Evolutionary conservation across 2,329 filamentous ascomycete genomes (phyloP).

Genomic region (Fusarium verrucosum): DNA sequence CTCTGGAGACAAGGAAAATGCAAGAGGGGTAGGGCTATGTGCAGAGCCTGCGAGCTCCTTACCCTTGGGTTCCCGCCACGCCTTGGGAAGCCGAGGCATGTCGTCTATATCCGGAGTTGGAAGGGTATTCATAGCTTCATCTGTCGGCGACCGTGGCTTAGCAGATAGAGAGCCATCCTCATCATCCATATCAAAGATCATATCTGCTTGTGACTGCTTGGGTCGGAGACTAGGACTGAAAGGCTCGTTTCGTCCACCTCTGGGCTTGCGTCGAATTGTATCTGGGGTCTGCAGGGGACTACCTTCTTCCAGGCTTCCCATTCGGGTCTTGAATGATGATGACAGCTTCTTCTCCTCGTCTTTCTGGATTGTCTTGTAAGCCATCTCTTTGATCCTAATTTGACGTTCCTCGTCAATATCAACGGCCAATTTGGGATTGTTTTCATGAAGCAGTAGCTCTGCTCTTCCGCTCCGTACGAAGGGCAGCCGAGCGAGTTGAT

Average conservation of each 20-base stretch:
- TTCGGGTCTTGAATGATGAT: conserved; percentile 67
- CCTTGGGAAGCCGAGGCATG: conserved; percentile 45
- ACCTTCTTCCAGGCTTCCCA: conserved; percentile 73
- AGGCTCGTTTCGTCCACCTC: conserved; percentile 60
- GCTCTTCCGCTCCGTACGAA: conserved; percentile 80
- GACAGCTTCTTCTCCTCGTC: conserved; percentile 72
- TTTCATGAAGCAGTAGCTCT: conserved; percentile 71
- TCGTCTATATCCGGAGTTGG: conserved; percentile 43
- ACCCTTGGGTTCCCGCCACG: conserved; percentile 46
- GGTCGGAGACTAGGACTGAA: conserved; percentile 74
- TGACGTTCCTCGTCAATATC: conserved; percentile 75
- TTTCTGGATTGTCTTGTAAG: conserved; percentile 69
- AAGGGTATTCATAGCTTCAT: conserved; percentile 28
- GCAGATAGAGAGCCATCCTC: conserved; percentile 58
- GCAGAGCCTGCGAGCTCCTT: conserved; percentile 33
- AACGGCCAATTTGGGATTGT: conserved; percentile 68
- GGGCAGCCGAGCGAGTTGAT: conserved; percentile 81
- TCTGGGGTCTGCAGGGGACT: conserved; percentile 55
- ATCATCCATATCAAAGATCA: conserved; percentile 96
- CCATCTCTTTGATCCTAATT: conserved; percentile 78
- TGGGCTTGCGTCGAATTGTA: conserved; percentile 58
- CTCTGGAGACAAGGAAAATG: conserved; percentile 36
- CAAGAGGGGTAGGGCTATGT: conserved; percentile 21
- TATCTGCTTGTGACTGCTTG: conserved; percentile 74
- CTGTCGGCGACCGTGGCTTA: conserved; percentile 45